phyloP scores from a whole-genome alignment of 495 filamentous ascomycete species.

The Lophium mytilinum region DNA sequence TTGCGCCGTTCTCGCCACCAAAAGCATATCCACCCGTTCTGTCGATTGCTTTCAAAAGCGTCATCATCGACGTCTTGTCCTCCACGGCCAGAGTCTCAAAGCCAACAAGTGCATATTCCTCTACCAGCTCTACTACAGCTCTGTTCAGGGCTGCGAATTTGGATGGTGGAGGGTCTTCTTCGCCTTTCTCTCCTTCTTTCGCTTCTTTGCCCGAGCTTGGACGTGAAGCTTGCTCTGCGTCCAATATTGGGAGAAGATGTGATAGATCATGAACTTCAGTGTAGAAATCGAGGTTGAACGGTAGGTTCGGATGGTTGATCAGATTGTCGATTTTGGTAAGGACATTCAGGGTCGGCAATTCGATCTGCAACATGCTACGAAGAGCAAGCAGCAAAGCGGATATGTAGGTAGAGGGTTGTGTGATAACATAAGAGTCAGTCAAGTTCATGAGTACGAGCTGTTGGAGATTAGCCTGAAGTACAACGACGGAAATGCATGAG shows the following conservation, averaged over 20 bases:
- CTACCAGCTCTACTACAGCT: constrained; percentile 77
- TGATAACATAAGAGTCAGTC: constrained; percentile 84
- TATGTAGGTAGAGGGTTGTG: constrained; percentile 86
- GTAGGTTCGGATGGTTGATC: constrained; percentile 65
- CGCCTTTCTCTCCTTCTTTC: constrained; percentile 44
- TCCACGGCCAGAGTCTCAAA: constrained; percentile 95
- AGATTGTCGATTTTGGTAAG: constrained; percentile 96
- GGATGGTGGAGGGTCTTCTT: constrained; percentile 11
- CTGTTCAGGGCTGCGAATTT: constrained; percentile 80
- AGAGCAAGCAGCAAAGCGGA: constrained; percentile 87
- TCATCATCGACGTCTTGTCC: constrained; percentile 93
- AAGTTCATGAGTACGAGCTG: constrained; percentile 88
- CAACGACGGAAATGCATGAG: not conserved
- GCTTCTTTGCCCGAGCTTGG: constrained; percentile 1
- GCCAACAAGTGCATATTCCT: constrained; percentile 77
- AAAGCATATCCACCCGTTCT: constrained; percentile 89
- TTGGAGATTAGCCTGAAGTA: not conserved
- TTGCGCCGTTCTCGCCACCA: constrained; percentile 80
- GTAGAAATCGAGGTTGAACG: constrained; percentile 93
- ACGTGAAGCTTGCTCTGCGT: constrained; percentile 28
- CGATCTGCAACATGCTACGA: constrained; percentile 94
- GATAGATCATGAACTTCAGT: constrained; percentile 93
- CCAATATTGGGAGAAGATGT: constrained; percentile 72
- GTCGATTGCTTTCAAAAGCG: constrained; percentile 76
- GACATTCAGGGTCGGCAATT: constrained; percentile 89